Conservation (phyloP, 352 stramenopile genomes). For the Phytophthora capsici region DNA sequence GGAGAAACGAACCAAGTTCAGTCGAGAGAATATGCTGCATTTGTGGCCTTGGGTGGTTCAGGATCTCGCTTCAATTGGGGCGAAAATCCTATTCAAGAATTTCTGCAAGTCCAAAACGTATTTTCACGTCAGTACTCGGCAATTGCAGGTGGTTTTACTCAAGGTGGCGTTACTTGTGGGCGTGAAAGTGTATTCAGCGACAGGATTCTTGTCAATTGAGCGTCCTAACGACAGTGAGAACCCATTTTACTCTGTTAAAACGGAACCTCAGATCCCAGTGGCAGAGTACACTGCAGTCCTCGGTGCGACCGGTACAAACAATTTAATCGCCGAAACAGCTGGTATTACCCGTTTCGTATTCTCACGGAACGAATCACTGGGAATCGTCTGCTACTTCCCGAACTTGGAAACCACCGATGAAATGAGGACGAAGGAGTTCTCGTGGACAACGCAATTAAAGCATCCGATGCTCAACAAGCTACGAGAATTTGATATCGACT, state of each 20-base stretch:
- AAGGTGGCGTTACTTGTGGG: slow-evolving; percentile 76
- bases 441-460: slow-evolving; percentile 80
- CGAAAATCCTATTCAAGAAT: slow-evolving; percentile 73
- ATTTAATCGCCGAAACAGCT: slow-evolving; percentile 52
- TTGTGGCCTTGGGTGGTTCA: slow-evolving; percentile 85
- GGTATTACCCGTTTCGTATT: slow-evolving; percentile 78
- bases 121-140: slow-evolving; percentile 81
- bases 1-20: slow-evolving; percentile 81
- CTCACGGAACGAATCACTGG: slow-evolving; percentile 71
- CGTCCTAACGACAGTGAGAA: slow-evolving; percentile 35
- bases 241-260: slow-evolving; percentile 63
- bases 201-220: slow-evolving; percentile 52
- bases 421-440: slow-evolving; percentile 72
- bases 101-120: slow-evolving; percentile 79
- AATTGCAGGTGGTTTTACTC: slow-evolving; percentile 80
- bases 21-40: slow-evolving; percentile 79
- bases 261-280: slow-evolving; percentile 69
- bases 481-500: slow-evolving; percentile 58
- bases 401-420: slow-evolving; percentile 69
- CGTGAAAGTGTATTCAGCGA: slow-evolving; percentile 59
- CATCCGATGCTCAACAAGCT: slow-evolving; percentile 72
- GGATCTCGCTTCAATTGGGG: slow-evolving; percentile 70
- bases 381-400: slow-evolving; percentile 81
- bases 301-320: slow-evolving; percentile 59
- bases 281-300: slow-evolving; percentile 69